A percentile compares a stretch with the other conserved stretches of the same genome.
phyloP scores from a whole-genome alignment of 768 basidiomycete genomes.

The Boletus sensibilis region DNA sequence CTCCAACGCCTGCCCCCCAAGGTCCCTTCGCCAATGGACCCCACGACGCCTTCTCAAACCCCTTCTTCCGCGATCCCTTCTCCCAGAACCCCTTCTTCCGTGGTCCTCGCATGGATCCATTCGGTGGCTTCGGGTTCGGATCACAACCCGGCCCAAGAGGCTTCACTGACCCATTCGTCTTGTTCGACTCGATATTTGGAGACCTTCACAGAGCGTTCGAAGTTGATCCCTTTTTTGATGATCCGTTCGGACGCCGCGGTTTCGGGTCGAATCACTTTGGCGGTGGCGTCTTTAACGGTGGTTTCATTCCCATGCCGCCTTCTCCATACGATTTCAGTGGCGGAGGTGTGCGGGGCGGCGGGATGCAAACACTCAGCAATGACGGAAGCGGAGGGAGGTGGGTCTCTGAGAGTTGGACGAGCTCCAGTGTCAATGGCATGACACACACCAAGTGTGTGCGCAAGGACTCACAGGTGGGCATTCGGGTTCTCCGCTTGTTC shows the following conservation, averaged over 20 bases:
- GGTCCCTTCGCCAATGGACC: conserved; percentile 13
- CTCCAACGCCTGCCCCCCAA: conserved; percentile 38
- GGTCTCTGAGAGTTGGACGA: conserved; percentile 56
- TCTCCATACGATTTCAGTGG: conserved; percentile 13
- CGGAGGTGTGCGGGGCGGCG: conserved; percentile 14
- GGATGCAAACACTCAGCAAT: conserved; percentile 11
- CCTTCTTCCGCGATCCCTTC: conserved; percentile 24
- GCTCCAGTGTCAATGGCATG: conserved; percentile 63
- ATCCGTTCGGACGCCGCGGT: conserved; percentile 17
- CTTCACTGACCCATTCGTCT: conserved; percentile 73
- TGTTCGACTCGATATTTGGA: conserved; percentile 73
- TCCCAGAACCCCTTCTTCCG: conserved; percentile 8
- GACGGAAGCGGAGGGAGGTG: conserved; percentile 31
- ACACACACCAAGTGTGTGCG: conserved; percentile 56
- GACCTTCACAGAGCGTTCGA: conserved; percentile 39
- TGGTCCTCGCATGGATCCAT: conserved; percentile 29
- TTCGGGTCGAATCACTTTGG: conserved; percentile 13
- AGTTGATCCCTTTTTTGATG: conserved; percentile 37
- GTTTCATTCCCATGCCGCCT: conserved; percentile 9
- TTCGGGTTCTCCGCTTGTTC: not conserved
- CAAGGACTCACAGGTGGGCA: conserved; percentile 58
- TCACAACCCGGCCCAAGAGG: conserved; percentile 17
- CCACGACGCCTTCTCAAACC: conserved; percentile 18
- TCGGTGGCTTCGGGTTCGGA: conserved; percentile 25
- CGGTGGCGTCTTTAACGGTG: conserved; percentile 11